Base-by-base conservation (phyloP, 2,329 filamentous ascomycete genomes). In the Exutisphaerella laricina region DNA sequence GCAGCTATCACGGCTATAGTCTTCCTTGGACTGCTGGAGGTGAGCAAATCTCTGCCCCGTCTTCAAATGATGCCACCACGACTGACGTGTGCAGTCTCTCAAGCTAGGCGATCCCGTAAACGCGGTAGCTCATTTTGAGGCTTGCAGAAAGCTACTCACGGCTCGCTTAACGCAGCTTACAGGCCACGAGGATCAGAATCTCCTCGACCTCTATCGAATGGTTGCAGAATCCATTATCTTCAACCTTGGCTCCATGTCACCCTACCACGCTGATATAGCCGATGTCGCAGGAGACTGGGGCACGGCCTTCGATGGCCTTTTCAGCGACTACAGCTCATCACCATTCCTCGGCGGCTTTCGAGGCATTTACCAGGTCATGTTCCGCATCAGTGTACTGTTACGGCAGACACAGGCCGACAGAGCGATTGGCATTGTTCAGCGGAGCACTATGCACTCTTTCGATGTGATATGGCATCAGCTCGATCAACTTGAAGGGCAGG, bases 301-400 rank as follows among this genome's bases (percentile, higher is more conserved):
- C 8, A 26, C 16, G 4, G 38, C 40, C 1, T 48, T 50, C 14
- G 35, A 45, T 3, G 17, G 30, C 16, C 38, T 47, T 5, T 50
- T 50, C 14, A 31, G 36, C 3, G 50, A 47, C 21, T 35, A 41
- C 28, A 18, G 29, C 14, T 25, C 43, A 1, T 50, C 45, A 9
- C 45, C 50, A 7, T 52, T 53, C 16, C 37, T 50, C 4, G 47
- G 47, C 5, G 50, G 50, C 20, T 42, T 51, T 8, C 50, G 50
- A 13, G 39, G 33, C 6, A 28, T 50, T 6, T 50, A 50, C 13
- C 44, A 40, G 12, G 34, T 50, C 7, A 49, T 48, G 37, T 38
- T 50, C 17, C 37, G 39, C 12, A 35, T 43, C 8, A 47, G 45
- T 26, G 22, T 39, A 5, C 30, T 44, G 16, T 29, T 50, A 7